A percentile compares a stretch with the other conserved stretches of the same genome.
Evolutionary conservation across 352 stramenopile species (phyloP).

Genomic region (Globisporangium spinosum): DNA sequence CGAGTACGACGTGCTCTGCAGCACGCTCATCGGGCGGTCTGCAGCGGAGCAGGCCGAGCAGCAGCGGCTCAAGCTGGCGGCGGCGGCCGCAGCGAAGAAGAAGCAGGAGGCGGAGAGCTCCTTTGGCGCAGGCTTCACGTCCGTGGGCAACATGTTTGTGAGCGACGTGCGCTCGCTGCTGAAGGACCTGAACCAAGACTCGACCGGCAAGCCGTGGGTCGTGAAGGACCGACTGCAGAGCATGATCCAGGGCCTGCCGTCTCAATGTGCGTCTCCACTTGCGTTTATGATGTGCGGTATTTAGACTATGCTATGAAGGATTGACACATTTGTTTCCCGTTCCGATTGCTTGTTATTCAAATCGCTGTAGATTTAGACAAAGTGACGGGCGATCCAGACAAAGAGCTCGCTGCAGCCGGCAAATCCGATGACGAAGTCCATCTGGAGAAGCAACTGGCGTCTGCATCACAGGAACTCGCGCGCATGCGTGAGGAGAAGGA

Average conservation of each 20-base stretch:
- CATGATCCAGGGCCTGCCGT: slow-evolving; percentile 54
- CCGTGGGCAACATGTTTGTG: slow-evolving; percentile 53
- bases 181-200: slow-evolving; percentile 57
- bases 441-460: slow-evolving; percentile 54
- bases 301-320: not conserved
- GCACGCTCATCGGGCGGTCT: slow-evolving; percentile 55
- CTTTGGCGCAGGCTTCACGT: slow-evolving; percentile 24
- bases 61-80: slow-evolving; percentile 24
- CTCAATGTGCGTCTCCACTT: slow-evolving; percentile 35
- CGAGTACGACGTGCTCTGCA: slow-evolving; percentile 78
- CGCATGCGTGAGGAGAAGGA: slow-evolving; percentile 29
- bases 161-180: slow-evolving; percentile 58
- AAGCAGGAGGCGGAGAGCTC: slow-evolving; percentile 23
- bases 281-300: not conserved
- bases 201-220: slow-evolving; percentile 56
- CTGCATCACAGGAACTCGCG: slow-evolving; percentile 30
- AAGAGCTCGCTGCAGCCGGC: slow-evolving; percentile 17
- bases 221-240: slow-evolving; percentile 63
- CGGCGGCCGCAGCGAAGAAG: slow-evolving; percentile 14
- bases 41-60: slow-evolving; percentile 30
- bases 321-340: not conserved
- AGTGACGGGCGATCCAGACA: slow-evolving; percentile 34
- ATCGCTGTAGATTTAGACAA: slow-evolving; percentile 42
- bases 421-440: slow-evolving; percentile 53
- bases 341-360: not conserved